A percentile compares a stretch with the other conserved stretches of the same genome.
These are phyloP conservation scores for Exobasidium cylindrosporum DNA, from an alignment of 1,284 basidiomycete genomes.

Conservation along the genomic window DNA sequence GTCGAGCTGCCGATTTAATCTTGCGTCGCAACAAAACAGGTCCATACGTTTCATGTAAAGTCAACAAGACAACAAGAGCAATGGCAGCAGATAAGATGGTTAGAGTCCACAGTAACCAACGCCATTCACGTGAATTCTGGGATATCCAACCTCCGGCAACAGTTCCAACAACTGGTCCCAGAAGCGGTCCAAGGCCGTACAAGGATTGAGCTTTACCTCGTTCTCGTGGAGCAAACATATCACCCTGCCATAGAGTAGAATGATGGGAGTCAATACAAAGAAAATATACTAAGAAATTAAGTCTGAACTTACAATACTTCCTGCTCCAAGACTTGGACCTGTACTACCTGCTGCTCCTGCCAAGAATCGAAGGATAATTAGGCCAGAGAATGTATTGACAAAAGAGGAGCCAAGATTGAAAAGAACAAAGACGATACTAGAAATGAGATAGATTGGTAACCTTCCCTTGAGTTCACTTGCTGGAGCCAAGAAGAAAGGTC, in stretches of 20 bases:
- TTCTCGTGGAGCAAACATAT: slow-evolving; percentile 43
- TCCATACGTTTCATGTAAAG: slow-evolving; percentile 39
- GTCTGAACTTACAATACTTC: slow-evolving; percentile 29
- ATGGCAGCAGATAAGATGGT: slow-evolving; percentile 32
- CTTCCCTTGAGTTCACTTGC: slow-evolving; percentile 58
- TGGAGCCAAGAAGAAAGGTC: slow-evolving; percentile 59
- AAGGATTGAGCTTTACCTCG: slow-evolving; percentile 33
- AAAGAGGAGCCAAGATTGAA: slow-evolving; percentile 53
- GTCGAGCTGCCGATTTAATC: slow-evolving; percentile 11
- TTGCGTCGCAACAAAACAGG: slow-evolving; percentile 37
- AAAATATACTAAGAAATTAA: neutral
- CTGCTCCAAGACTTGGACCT: slow-evolving; percentile 42
- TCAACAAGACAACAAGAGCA: slow-evolving; percentile 15
- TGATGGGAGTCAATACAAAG: neutral
- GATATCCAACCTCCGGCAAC: slow-evolving; percentile 41
- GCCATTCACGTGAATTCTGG: slow-evolving; percentile 26
- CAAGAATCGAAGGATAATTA: slow-evolving; percentile 36
- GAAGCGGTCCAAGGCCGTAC: slow-evolving; percentile 40
- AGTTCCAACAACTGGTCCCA: slow-evolving; percentile 43
- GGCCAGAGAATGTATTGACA: slow-evolving; percentile 49
- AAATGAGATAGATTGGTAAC: slow-evolving; percentile 55
- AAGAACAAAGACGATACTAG: slow-evolving; percentile 45
- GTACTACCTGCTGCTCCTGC: slow-evolving; percentile 40
- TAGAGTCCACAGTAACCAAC: slow-evolving; percentile 37
- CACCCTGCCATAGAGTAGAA: slow-evolving; percentile 19